Base-by-base conservation (phyloP, 768 basidiomycete genomes). In the Russula brevipes region DNA sequence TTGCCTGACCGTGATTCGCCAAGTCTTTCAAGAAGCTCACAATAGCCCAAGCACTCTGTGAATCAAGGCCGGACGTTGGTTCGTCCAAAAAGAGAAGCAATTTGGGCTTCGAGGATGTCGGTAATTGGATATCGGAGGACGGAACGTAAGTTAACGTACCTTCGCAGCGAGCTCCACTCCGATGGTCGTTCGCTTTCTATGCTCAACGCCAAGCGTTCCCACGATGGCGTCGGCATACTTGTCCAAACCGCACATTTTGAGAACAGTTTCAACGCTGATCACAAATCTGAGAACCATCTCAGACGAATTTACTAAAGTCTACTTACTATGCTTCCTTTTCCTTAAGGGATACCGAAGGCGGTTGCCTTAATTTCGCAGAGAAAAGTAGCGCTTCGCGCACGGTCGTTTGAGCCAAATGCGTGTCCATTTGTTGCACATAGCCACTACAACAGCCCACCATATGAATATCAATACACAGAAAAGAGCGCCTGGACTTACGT, bases 111-210 rank as follows among this genome's bases (percentile, higher is more conserved):
- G 3, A 39, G 33, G 16, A 38, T n/a, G 35, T 35, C 35, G 50
- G 3, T 47, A 38, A 17, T 30, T 12, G 1, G 38, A 42, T 42
- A 42, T 11, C 1, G 6, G 24, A 7, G 0, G 11, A n/a, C 3
- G 4, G 2, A 41, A 2, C 14, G 16, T 33, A 2, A 10, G 24
- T 31, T 5, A 8, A 51, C 57, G 5, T 67, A 74, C 71, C 72
- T 92, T 94, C 5, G 91, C 89, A 52, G 91, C 91, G 11, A 95
- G 78, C 71, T 94, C 91, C 41, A 94, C 91, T 31, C 83, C 92
- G 62, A 94, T 94, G 0, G 91, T 94, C 0, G 89, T 85, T 8
- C 91, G 81, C 75, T 94, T 95, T 54, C 84, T 80, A 64, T 87
- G 82, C 67, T 92, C 89, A 24, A 88, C 81, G 3, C 84, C 82